Percentiles rank a stretch among this genome's conserved stretches.
Evolutionary conservation across 768 basidiomycete species (phyloP).

Genomic region (Tulasnella sp.): DNA sequence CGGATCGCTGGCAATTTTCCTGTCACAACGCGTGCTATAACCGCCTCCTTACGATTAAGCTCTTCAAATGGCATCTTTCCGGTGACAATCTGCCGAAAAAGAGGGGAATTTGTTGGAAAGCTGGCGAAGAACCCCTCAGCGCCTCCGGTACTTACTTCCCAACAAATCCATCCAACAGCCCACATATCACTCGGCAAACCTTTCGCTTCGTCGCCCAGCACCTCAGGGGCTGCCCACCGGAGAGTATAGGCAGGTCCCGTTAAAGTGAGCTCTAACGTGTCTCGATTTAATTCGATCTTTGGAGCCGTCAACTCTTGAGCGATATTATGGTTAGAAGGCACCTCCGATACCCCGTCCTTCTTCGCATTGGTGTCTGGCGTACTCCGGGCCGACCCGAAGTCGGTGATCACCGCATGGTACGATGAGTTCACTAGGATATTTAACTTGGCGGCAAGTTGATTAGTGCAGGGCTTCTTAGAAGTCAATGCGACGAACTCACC

Average conservation of each 20-base stretch:
- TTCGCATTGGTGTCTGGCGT: not conserved
- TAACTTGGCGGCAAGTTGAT: not conserved
- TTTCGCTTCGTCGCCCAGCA: not conserved
- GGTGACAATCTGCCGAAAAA: not conserved
- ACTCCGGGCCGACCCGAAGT: not conserved
- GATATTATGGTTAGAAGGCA: not conserved
- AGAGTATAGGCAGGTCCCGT: not conserved
- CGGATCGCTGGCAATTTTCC: not conserved
- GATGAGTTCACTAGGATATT: conserved; percentile 1
- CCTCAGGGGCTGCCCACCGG: not conserved
- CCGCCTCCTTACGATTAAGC: not conserved
- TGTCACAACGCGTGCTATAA: not conserved
- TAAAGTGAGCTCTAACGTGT: not conserved
- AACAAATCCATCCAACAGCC: not conserved
- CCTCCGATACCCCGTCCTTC: too few species aligned
- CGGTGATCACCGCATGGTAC: not conserved
- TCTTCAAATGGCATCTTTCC: not conserved
- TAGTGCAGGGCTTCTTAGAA: not conserved
- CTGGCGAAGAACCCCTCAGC: too few species aligned
- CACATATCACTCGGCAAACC: not conserved
- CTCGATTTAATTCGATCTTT: not conserved
- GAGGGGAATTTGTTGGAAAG: too few species aligned
- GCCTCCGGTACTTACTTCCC: not conserved
- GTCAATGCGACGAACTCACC: not conserved
- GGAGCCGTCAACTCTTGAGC: not conserved